Conservation (phyloP, 352 stramenopile genomes). For the Phytopythium delawarense region DNA sequence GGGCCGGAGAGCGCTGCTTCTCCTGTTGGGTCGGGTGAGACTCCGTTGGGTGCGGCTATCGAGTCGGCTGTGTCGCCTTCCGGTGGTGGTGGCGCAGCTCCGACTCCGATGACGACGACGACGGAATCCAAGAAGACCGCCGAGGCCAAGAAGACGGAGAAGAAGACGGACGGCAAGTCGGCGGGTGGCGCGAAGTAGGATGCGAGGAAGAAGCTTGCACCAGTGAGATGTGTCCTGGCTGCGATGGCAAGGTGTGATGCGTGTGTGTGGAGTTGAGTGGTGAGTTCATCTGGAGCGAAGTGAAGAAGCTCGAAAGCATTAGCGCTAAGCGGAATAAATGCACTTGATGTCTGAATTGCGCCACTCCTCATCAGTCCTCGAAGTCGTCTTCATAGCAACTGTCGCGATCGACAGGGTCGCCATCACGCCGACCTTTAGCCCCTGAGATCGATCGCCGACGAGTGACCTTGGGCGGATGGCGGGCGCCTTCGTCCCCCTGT, state of each 20-base stretch:
- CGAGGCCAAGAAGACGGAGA: neutral
- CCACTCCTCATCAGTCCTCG: conserved; percentile 38
- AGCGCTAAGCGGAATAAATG: neutral
- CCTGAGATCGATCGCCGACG: conserved; percentile 10
- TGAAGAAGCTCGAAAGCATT: neutral
- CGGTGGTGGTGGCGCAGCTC: neutral
- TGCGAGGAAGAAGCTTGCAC: neutral
- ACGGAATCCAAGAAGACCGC: neutral
- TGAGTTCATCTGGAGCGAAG: neutral
- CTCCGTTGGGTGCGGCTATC: neutral
- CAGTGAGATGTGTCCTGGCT: neutral
- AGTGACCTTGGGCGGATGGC: conserved; percentile 10
- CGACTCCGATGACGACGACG: neutral
- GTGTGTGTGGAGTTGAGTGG: neutral
- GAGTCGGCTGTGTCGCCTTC: neutral
- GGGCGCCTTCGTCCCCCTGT: neutral
- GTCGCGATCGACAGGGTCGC: conserved; percentile 46
- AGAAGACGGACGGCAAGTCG: neutral
- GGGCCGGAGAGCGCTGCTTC: neutral
- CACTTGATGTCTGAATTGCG: neutral
- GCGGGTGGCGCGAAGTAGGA: neutral
- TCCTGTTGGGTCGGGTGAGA: neutral
- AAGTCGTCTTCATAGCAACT: conserved; percentile 79
- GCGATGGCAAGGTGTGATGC: neutral
- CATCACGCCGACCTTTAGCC: conserved; percentile 11